Evolutionary conservation across 2,329 filamentous ascomycete genomes (phyloP).

Genomic region (Cladosporium sp.): DNA sequence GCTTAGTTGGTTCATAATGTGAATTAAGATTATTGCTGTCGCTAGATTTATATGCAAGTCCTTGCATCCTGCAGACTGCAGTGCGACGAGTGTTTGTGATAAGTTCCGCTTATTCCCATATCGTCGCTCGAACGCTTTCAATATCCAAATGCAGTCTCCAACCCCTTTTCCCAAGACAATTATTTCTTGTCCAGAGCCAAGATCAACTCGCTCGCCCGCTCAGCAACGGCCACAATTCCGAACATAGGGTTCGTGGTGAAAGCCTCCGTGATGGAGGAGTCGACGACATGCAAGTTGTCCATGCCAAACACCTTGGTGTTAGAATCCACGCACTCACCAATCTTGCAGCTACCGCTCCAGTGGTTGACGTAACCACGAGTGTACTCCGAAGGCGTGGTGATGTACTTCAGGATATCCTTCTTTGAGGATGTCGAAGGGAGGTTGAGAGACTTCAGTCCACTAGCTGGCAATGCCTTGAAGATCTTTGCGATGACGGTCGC

Average conservation of each 20-base stretch:
- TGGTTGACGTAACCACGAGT: slow-evolving; percentile 55
- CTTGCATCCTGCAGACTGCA: not conserved
- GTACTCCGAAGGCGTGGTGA: slow-evolving; percentile 51
- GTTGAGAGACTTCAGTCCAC: slow-evolving; percentile 51
- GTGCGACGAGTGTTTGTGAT: not conserved
- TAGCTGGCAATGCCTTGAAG: slow-evolving; percentile 47
- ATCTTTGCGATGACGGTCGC: slow-evolving; percentile 53
- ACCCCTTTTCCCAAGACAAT: not conserved
- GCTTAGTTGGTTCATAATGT: not conserved
- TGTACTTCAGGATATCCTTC: slow-evolving; percentile 52
- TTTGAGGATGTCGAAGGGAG: slow-evolving; percentile 48
- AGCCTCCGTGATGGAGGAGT: slow-evolving; percentile 52
- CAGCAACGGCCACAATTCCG: slow-evolving; percentile 56
- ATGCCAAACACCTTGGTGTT: slow-evolving; percentile 51
- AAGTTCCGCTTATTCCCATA: not conserved
- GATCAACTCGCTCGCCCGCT: slow-evolving; percentile 54
- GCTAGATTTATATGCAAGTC: not conserved
- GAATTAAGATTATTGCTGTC: not conserved
- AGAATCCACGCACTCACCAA: slow-evolving; percentile 52
- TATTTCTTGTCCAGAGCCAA: slow-evolving; percentile 31
- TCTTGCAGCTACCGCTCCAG: slow-evolving; percentile 54
- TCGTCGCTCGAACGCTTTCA: slow-evolving; percentile 1
- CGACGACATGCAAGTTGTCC: slow-evolving; percentile 54
- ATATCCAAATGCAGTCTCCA: not conserved
- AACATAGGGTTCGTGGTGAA: slow-evolving; percentile 58